phyloP scores from a whole-genome alignment of 345 rosid genomes.

The Citrus cavaleriei region DNA sequence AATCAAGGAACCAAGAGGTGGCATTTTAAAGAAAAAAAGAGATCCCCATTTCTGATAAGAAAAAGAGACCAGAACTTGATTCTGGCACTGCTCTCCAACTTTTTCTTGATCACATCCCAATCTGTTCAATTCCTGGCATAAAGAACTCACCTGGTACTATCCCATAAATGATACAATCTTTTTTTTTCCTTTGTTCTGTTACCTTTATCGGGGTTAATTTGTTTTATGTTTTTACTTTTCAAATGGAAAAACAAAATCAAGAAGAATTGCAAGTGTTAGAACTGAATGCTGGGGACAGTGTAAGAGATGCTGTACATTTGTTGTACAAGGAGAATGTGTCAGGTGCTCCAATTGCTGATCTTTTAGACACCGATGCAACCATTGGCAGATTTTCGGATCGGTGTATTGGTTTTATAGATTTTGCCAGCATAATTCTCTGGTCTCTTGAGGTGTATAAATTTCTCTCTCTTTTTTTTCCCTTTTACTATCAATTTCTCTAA shows the following conservation, averaged over 20 bases:
- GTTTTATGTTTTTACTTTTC: neutral
- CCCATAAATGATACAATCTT: neutral
- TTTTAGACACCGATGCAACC: slow-evolving; percentile 15
- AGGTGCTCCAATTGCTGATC: slow-evolving; percentile 43
- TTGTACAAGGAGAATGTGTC: slow-evolving; percentile 31
- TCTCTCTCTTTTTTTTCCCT: neutral
- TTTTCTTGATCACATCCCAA: slow-evolving; percentile 42
- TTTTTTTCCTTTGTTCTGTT: no score
- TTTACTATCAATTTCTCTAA: neutral
- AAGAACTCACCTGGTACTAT: slow-evolving; percentile 29
- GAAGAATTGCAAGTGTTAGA: slow-evolving; percentile 24
- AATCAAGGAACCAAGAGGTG: slow-evolving; percentile 9
- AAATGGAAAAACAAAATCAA: neutral
- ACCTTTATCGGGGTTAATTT: neutral
- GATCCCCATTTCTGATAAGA: neutral
- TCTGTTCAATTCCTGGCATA: slow-evolving; percentile 38
- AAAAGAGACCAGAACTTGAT: slow-evolving; percentile 11
- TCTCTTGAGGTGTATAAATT: slow-evolving; percentile 26
- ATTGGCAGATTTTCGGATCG: slow-evolving; percentile 27
- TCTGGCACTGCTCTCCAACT: slow-evolving; percentile 33
- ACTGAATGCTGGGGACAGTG: slow-evolving; percentile 26
- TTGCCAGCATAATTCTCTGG: slow-evolving; percentile 41
- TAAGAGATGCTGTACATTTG: slow-evolving; percentile 28
- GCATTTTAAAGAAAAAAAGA: neutral
- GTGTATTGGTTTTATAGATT: slow-evolving; percentile 39